Percentiles rank a stretch among this genome's conserved stretches.
Conservation (phyloP, 1,139 yeast genomes). For the Candida sojae region DNA sequence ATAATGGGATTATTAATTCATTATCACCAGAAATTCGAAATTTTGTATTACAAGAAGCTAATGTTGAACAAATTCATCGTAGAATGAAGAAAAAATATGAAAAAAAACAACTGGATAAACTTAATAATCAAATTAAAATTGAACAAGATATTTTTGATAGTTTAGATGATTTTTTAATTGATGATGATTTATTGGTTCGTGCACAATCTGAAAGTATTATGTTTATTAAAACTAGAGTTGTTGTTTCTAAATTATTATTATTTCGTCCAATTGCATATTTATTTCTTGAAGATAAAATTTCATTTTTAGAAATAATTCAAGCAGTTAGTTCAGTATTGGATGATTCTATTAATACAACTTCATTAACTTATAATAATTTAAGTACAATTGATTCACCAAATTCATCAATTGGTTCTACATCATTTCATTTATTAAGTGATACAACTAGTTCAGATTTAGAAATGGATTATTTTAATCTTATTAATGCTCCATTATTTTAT, state of each 20-base stretch:
- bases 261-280: slow-evolving; percentile 40
- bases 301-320: slow-evolving; percentile 24
- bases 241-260: slow-evolving; percentile 33
- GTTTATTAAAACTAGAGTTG: slow-evolving; percentile 41
- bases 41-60: slow-evolving; percentile 36
- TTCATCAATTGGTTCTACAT: slow-evolving; percentile 3
- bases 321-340: slow-evolving; percentile 24
- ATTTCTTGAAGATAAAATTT: slow-evolving; percentile 33
- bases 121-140: slow-evolving; percentile 16
- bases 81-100: slow-evolving; percentile 29
- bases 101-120: slow-evolving; percentile 15
- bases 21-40: slow-evolving; percentile 35
- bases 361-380: not conserved
- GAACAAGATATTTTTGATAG: slow-evolving; percentile 21
- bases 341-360: slow-evolving; percentile 2
- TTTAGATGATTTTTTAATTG: slow-evolving; percentile 37
- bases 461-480: slow-evolving; percentile 26
- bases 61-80: slow-evolving; percentile 35
- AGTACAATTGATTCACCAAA: slow-evolving; percentile 6
- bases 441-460: slow-evolving; percentile 16
- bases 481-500: slow-evolving; percentile 32
- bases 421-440: slow-evolving; percentile 1
- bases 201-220: slow-evolving; percentile 43
- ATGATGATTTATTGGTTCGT: slow-evolving; percentile 34
- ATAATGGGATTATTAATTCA: slow-evolving; percentile 42